Conservation (phyloP, 768 basidiomycete species). For the Suillus alpinus region DNA sequence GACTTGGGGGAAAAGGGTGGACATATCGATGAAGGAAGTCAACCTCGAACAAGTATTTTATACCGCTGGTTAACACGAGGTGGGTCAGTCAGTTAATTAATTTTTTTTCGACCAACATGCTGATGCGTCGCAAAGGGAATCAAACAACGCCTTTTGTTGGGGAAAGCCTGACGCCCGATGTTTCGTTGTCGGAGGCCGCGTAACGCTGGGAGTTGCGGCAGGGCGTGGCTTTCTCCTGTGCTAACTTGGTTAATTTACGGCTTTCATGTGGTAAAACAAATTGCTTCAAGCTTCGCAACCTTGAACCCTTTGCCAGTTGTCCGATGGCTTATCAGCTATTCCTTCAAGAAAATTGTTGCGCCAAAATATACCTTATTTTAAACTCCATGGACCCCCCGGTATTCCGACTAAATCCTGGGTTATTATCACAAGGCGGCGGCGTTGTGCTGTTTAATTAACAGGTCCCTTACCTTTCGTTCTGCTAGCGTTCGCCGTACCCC, state of each 20-base stretch:
- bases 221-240: slow-evolving; percentile 5
- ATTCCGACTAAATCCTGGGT: neutral
- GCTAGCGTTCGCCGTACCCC: neutral
- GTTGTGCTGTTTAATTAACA: neutral
- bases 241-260: slow-evolving; percentile 4
- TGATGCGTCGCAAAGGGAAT: slow-evolving; percentile 4
- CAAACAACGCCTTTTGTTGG: neutral
- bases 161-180: neutral
- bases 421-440: neutral
- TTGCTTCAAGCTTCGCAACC: neutral
- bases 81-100: slow-evolving; percentile 5
- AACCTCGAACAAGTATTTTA: neutral
- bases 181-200: slow-evolving; percentile 4
- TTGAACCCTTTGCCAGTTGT: neutral
- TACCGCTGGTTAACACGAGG: slow-evolving; percentile 8
- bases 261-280: neutral
- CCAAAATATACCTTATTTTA: slow-evolving; percentile 1
- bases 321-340: neutral
- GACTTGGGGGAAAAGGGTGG: slow-evolving; percentile 26
- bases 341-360: neutral
- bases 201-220: neutral
- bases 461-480: neutral
- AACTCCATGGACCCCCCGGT: neutral
- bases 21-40: slow-evolving; percentile 5
- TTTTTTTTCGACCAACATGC: neutral